Conservation (phyloP, 2,329 filamentous ascomycete genomes). For the Pseudogymnoascus destructans region DNA sequence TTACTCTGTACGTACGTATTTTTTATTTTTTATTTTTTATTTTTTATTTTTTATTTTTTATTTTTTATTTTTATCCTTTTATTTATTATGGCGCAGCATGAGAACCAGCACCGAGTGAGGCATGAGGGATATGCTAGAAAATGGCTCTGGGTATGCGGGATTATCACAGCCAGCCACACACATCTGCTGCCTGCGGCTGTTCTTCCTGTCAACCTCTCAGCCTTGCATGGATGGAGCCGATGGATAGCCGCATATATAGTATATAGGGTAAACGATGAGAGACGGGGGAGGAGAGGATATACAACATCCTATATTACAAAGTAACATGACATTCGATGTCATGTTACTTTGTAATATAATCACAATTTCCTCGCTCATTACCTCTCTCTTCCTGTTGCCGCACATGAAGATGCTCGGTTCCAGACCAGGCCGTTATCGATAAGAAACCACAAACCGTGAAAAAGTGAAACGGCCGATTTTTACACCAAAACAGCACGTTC, state of each 20-base stretch:
- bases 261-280: background rate
- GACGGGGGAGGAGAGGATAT: background rate
- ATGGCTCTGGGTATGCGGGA: background rate
- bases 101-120: background rate
- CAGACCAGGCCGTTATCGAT: slow-evolving; percentile 13
- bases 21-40: no score
- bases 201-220: background rate
- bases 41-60: no score
- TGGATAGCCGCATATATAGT: background rate
- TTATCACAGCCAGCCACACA: background rate
- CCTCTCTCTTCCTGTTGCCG: no score
- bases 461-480: no score
- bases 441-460: background rate
- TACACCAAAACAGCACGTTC: background rate
- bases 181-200: background rate
- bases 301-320: no score
- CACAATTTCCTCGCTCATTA: no score
- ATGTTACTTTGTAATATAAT: no score
- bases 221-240: background rate
- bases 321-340: no score
- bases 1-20: no score
- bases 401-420: slow-evolving; percentile 17
- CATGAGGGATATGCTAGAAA: background rate
- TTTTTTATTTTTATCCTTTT: no score
- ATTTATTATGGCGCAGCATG: background rate